Conservation (phyloP, 2,329 filamentous ascomycete genomes). For the Geoglossum cookeanum region DNA sequence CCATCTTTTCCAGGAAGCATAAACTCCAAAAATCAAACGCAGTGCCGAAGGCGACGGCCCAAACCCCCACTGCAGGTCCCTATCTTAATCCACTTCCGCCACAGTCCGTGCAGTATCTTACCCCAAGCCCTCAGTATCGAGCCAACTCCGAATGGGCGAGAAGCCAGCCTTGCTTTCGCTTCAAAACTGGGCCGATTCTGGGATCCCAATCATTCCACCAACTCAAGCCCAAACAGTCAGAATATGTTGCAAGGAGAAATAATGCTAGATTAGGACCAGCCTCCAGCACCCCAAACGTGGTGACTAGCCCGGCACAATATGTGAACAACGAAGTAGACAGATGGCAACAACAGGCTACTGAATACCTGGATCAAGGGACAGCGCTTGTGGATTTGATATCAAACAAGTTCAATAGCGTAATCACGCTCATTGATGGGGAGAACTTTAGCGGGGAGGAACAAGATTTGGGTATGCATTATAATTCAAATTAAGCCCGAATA, state of each 20-base stretch:
- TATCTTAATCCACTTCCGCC: neutral
- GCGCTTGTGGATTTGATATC: constrained; percentile 39
- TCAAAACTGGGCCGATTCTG: neutral
- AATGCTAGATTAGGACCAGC: neutral
- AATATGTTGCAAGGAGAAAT: neutral
- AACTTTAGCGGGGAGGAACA: constrained; percentile 27
- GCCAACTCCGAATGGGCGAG: neutral
- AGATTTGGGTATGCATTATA: constrained; percentile 20
- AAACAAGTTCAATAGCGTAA: constrained; percentile 43
- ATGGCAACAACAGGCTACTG: neutral
- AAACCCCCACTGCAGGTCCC: neutral
- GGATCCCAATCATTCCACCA: neutral
- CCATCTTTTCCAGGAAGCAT: neutral
- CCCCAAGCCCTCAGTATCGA: neutral
- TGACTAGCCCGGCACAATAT: neutral
- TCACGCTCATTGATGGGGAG: constrained; percentile 54
- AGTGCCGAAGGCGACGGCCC: neutral
- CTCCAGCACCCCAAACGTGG: neutral
- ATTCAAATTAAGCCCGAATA: constrained; percentile 20
- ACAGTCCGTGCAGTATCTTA: neutral
- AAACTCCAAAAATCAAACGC: neutral
- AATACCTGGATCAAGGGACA: constrained; percentile 20
- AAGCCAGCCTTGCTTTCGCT: neutral
- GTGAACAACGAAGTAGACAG: neutral
- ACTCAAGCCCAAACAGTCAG: neutral